Evolutionary conservation across 164 flowering plant species (phyloP).

Genomic region (Stephania cephalantha): DNA sequence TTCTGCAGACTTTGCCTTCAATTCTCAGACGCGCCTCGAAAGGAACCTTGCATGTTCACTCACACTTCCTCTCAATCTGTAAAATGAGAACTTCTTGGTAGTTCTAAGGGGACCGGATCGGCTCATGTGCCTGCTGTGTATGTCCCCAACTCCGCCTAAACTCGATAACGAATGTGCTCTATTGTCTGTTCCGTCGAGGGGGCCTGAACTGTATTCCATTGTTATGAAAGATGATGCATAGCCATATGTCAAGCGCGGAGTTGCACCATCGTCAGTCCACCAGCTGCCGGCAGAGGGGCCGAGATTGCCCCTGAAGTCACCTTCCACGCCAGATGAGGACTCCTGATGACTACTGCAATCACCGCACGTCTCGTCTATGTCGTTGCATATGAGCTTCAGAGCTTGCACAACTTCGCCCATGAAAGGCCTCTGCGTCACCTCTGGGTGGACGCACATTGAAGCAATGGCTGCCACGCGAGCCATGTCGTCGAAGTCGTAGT

Average conservation of each 20-base stretch:
- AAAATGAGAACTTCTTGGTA: conserved; percentile 44
- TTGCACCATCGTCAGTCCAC: conserved; percentile 62
- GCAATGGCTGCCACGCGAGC: conserved; percentile 96
- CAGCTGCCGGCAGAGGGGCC: conserved; percentile 62
- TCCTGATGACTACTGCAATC: conserved; percentile 63
- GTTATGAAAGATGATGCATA: conserved; percentile 72
- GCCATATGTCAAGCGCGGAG: conserved; percentile 57
- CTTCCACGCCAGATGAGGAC: conserved; percentile 54
- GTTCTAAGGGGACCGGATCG: conserved; percentile 86
- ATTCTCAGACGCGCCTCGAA: conserved; percentile 23
- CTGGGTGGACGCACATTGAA: conserved; percentile 92
- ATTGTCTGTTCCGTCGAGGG: conserved; percentile 59
- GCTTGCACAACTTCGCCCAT: conserved; percentile 99
- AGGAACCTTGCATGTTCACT: conserved; percentile 73
- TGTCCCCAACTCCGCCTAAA: background rate
- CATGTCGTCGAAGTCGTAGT: conserved; percentile 67
- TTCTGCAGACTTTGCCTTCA: conserved; percentile 19
- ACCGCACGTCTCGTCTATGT: conserved; percentile 57
- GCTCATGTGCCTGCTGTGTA: conserved; percentile 43
- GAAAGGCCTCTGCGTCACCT: conserved; percentile 88
- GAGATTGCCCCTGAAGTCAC: conserved; percentile 53
- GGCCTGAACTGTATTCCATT: conserved; percentile 86
- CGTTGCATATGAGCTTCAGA: conserved; percentile 78
- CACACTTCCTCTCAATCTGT: conserved; percentile 68
- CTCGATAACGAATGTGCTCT: conserved; percentile 22